Evolutionary conservation across 176 grass and related monocot genomes (phyloP), one percentile per base, ranked within the genome.

Genomic region (Juncus inflexus): DNA sequence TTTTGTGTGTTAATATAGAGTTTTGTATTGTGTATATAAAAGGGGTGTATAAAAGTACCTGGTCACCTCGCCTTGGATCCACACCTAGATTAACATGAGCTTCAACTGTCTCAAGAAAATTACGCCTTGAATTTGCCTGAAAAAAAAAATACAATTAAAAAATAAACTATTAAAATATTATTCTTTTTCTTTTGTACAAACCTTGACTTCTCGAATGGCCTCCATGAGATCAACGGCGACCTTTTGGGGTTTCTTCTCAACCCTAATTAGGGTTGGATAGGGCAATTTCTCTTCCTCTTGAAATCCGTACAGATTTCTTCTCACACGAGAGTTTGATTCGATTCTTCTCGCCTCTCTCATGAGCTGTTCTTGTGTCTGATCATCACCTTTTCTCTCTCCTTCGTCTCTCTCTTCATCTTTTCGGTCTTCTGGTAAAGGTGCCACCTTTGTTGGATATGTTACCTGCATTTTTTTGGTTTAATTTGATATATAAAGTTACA

Each of bases 71-170:
- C 55, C 85, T 88, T 77, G 94, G 94, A 84, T 92, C 88, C 63
- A 97, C 94, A 72, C 94, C 94, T 77, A 97, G 72, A 75, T 84
- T 89, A 35, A 92, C 94, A 80, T 97, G 94, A 72, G 94, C 94
- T 81, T 97, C 94, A 76, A 97, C 52, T 14, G 88, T 97, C 83
- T 92, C 94, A 7, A 74, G 9, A 15, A 97, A 97, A 71, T 77
- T 83, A 16, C 88, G 56, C 67, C 84, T 92, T 73, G 85, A 77
- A 77, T 79, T 89, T 51, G 65, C 76, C 94, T 97, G 72, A 59
- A 80, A 71, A 50, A 74, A 35, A 12, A 35, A 70, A 70, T 13
- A 43, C 35, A 39, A 11, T 10, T 39, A 38, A 39, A 70, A 53
- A 19, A 35, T 19, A 36, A 60, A 50, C 3, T 28, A 35, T 5